Base-by-base conservation (phyloP, 768 basidiomycete genomes). In the Phallus indusiatus region DNA sequence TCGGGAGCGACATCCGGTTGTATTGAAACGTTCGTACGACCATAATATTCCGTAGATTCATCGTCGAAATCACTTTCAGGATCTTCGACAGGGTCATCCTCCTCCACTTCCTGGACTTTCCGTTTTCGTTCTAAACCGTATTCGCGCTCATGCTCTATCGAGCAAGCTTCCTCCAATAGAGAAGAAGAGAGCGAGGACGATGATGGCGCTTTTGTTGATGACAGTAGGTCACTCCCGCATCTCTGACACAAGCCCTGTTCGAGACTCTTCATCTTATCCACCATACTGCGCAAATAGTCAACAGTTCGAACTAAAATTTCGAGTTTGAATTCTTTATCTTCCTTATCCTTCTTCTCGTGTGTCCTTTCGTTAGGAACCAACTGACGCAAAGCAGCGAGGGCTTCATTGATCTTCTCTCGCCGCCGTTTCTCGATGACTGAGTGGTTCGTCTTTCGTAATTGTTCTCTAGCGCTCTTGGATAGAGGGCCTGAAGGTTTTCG, bases 401-500 rank as follows among this genome's bases (percentile, higher is more conserved):
- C 91, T 54, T 91, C 86, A 68, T 98, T 98, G 63, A 98, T 97
- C 79, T 96, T 96, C 11, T 94, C 95, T 60, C 94, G 78, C 33
- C 94, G 76, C 0, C 94, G 84, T 68, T 94, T 90, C 74, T 98
- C 94, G 68, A 98, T 98, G 62, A 94, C 83, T 5, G 88, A 90
- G 67, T 98, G 94, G 72, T 96, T 96, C 36, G 91, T 82, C 70
- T 94, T 92, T 55, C 94, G 83, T 71, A 91, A 85, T 1, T 86
- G 81, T 72, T 95, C 93, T 51, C 94, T 79, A 33, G 88, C 88
- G 14, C 81, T 80, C 61, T 88, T 85, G 17, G 87, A 87, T 50
- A 88, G 71, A 9, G 81, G 77, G 9, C 84, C 84, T 8, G 55
- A 35, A 0, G 88, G 86, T 66, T 86, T 88, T 54, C 80, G 76